Evolutionary conservation across 1,284 basidiomycete species (phyloP), one percentile per base, ranked within the genome.

Genomic region (Sporisorium scitamineum): DNA sequence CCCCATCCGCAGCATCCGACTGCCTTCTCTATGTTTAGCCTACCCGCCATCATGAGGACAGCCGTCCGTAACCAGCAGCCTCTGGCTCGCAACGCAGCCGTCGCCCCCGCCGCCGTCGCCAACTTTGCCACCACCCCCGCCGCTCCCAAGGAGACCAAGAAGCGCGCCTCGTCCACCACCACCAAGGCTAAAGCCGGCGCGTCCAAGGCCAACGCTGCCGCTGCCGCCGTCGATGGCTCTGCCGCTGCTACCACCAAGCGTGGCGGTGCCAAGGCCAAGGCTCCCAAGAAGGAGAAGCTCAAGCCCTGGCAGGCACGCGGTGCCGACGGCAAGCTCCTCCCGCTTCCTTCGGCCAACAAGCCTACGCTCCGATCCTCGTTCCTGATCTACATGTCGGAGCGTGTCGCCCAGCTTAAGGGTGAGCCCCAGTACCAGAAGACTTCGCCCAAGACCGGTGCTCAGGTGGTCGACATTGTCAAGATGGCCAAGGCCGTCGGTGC

Each of bases 311-410:
- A 80, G 58, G 72, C 65, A 18, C 56, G 71, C 26, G 78, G 71
- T 51, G 62, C 76, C 57, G 76, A 80, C 57, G 78, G 78, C 48
- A 80, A 80, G 64, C 63, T 78, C n/a, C 60, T 84, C 10, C 82
- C 82, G 13, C 70, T 84, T 27, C 82, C 82, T 27, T 72, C 71
- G 60, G 82, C 77, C 48, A 74, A 67, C 32, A 83, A 80, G 77
- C 82, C 82, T 34, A 84, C 72, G 41, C 60, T 72, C 11, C 64
- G 69, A 16, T 58, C 80, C 4, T 64, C 78, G 26, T 84, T 80
- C 69, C 42, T 81, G 44, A 66, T 83, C 61, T 84, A 75, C 73
- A 74, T 84, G 56, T 55, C 71, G 24, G 78, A 79, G 20, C 74
- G 78, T 18, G 50, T 81, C 42, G 48, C 73, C n/a, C 69, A 73